These are phyloP conservation scores for Suillus luteus DNA, from an alignment of 768 basidiomycete genomes.

Conservation along the genomic window DNA sequence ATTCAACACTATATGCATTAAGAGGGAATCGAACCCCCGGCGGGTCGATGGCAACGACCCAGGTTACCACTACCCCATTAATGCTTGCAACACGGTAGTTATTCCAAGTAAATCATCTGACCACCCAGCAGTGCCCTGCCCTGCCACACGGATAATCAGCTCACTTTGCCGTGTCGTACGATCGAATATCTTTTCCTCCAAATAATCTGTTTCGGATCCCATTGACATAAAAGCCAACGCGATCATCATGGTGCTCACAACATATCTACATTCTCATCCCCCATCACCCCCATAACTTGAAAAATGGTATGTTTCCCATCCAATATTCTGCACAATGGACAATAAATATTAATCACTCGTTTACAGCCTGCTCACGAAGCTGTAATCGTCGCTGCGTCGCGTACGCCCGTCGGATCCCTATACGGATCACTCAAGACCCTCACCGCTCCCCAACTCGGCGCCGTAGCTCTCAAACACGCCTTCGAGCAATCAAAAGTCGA, in stretches of 20 bases:
- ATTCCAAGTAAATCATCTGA: neutral
- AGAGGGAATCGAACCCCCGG: constrained; percentile 81
- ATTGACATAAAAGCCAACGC: constrained; percentile 19
- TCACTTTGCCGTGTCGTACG: constrained; percentile 1
- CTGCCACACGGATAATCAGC: neutral
- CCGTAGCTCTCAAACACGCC: constrained; percentile 87
- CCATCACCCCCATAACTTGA: constrained; percentile 33
- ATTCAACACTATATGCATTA: constrained; percentile 52
- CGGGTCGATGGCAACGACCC: constrained; percentile 52
- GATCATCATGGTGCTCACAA: constrained; percentile 40
- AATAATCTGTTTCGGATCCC: constrained; percentile 6
- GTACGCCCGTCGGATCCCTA: constrained; percentile 93
- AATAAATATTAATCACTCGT: neutral
- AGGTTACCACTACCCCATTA: constrained; percentile 39
- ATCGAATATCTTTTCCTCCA: constrained; percentile 1
- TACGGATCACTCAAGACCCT: constrained; percentile 87
- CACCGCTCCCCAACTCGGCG: constrained; percentile 90
- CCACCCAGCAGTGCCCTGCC: neutral
- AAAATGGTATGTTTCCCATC: constrained; percentile 49
- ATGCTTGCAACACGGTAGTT: neutral
- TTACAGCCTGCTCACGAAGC: constrained; percentile 66
- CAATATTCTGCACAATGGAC: neutral
- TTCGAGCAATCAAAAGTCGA: constrained; percentile 78
- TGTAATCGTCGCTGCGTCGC: constrained; percentile 90
- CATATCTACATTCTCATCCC: constrained; percentile 40